Evolutionary conservation across 2,329 filamentous ascomycete genomes (phyloP), one percentile per base, ranked within the genome.

Genomic region (Talaromyces sp.): DNA sequence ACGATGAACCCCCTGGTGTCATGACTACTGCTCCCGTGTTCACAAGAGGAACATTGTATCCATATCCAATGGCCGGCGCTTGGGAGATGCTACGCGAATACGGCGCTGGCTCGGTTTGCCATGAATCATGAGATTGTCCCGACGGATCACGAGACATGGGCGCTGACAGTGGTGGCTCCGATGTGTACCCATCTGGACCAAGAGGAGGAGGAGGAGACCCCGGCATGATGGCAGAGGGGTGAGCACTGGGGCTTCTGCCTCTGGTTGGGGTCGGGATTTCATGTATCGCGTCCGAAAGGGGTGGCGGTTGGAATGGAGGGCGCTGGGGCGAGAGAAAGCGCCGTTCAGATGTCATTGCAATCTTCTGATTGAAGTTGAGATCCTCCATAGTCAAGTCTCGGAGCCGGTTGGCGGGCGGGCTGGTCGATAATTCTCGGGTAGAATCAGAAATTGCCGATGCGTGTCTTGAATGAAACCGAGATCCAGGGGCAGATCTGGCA

Each of bases 161-260:
- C 49, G 73, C 72, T 1, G 68, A 55, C 4, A 62, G 63, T 1
- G 68, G 64, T 1, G 68, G 66, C 30, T 77, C 74, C 7, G 72
- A 72, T 19, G 63, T 60, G 53, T 72, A 72, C 11, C 69, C 67
- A 13, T 66, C 58, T 1, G 68, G 65, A 10, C 62, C 39, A 36
- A 36, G 13, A 15, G 67, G 59, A 10, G 67, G 67, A 13, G 72
- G 68, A 3, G 71, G 68, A n/a, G 68, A 60, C 5, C 71, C 70
- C 0, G 73, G 73, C 71, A 75, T 70, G 30, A 75, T 68, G 2
- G 72, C 72, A 33, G 73, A 74, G 17, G 73, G 72, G 56, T 74
- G 72, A 11, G 51, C 22, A 17, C 19, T 47, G 10, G 57, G 49
- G n/a, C 22, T 51, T 39, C 55, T 39, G 15, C 55, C 30, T 36